These are phyloP conservation scores for Cucurbita maxima DNA, from an alignment of 306 rosid genomes.

Conservation along the genomic window DNA sequence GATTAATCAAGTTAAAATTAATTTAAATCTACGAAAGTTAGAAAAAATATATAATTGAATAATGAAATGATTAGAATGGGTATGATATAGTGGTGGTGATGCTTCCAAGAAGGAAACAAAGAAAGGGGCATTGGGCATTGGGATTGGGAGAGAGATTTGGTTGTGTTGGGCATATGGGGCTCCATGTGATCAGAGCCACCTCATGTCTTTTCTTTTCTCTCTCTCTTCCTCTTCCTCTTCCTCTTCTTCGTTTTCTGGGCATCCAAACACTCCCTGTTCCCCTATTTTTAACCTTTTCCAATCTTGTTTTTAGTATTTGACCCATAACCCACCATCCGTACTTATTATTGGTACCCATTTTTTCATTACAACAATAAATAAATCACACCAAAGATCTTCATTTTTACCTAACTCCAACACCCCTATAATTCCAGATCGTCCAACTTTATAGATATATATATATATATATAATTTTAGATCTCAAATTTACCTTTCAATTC, in stretches of 20 bases:
- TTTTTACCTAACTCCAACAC: not conserved
- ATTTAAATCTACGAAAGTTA: too few relatives aligned
- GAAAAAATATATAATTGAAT: not conserved
- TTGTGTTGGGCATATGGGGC: conserved; percentile 86
- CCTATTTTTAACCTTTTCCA: not conserved
- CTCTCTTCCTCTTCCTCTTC: not conserved
- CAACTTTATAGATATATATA: not conserved
- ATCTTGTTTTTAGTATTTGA: not conserved
- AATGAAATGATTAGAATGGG: not conserved
- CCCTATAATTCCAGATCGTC: not conserved
- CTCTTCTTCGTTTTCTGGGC: not conserved
- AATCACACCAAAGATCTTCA: not conserved
- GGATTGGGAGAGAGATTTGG: conserved; percentile 46
- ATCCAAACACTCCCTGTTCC: not conserved
- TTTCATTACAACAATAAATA: not conserved
- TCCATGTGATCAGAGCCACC: conserved; percentile 57
- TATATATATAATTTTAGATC: not conserved
- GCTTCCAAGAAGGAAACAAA: conserved; percentile 92
- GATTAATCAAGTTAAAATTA: too few relatives aligned
- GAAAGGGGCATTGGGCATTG: conserved; percentile 36
- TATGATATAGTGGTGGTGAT: conserved; percentile 16
- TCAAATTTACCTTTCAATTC: not conserved
- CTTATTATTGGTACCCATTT: not conserved
- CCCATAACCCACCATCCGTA: conserved; percentile 2
- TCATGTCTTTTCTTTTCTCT: conserved; percentile 5